Conservation (phyloP, 2,329 filamentous ascomycete species). For the Talaromyces sp. region DNA sequence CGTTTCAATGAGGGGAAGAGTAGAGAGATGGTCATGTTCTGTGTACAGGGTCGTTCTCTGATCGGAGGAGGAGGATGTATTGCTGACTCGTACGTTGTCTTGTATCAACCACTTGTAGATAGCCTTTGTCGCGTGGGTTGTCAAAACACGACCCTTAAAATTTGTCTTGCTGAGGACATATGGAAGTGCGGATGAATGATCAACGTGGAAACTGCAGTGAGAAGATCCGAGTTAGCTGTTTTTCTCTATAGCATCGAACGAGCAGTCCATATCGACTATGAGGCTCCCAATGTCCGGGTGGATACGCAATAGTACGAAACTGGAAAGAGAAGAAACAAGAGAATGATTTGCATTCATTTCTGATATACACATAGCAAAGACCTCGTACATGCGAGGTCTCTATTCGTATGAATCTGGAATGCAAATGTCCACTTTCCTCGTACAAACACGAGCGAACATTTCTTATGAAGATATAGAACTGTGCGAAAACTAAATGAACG, state of each 20-base stretch:
- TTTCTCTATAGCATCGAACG: neutral
- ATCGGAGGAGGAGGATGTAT: constrained; percentile 58
- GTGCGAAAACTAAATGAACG: neutral
- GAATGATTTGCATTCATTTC: constrained; percentile 29
- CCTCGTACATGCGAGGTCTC: neutral
- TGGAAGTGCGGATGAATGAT: constrained; percentile 96
- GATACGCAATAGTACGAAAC: constrained; percentile 21
- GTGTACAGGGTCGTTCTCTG: constrained; percentile 72
- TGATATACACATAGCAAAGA: constrained; percentile 31
- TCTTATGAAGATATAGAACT: neutral
- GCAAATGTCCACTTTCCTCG: constrained; percentile 8
- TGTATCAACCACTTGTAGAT: constrained; percentile 99
- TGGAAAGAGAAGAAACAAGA: constrained; percentile 16
- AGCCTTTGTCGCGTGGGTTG: constrained; percentile 98
- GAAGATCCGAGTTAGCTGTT: constrained; percentile 24
- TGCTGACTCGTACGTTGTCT: constrained; percentile 87
- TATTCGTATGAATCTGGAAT: constrained; percentile 5
- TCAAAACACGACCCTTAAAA: constrained; percentile 93
- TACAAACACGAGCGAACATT: constrained; percentile 16
- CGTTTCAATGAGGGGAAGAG: constrained; percentile 89
- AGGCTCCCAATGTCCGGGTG: neutral
- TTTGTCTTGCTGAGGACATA: constrained; percentile 98
- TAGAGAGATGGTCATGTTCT: constrained; percentile 89
- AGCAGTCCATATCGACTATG: neutral
- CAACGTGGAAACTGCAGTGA: constrained; percentile 78